Conservation (phyloP, 2,329 filamentous ascomycete genomes). For the Ambrosiella beaveri region DNA sequence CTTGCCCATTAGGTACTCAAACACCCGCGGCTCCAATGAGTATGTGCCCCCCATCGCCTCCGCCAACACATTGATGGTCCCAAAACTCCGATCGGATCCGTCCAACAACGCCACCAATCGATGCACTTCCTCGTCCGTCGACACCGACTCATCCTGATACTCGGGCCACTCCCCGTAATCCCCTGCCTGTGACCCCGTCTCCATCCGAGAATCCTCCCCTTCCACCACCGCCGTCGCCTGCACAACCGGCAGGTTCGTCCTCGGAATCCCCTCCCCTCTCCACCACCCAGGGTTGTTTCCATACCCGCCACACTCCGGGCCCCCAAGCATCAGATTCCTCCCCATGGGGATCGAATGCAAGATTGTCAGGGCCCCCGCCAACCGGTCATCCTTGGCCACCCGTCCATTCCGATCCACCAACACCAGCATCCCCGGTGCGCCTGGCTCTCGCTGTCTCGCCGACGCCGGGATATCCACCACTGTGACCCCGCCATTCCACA, state of each 20-base stretch:
- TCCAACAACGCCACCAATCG: constrained; percentile 48
- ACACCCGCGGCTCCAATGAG: constrained; percentile 21
- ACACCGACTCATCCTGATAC: constrained; percentile 3
- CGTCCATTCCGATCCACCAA: constrained; percentile 13
- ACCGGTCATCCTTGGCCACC: constrained; percentile 22
- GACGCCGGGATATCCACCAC: constrained; percentile 13
- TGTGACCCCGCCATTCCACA: not conserved
- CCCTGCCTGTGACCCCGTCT: not conserved
- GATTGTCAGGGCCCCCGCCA: constrained; percentile 40
- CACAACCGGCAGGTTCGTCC: not conserved
- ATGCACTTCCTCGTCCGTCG: constrained; percentile 38
- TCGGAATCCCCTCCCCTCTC: constrained; percentile 26
- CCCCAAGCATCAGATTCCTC: constrained; percentile 36
- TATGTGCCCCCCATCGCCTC: constrained; percentile 18
- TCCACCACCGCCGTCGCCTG: not conserved
- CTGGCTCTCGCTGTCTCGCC: constrained; percentile 15
- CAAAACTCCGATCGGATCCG: constrained; percentile 40
- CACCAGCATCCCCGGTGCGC: constrained; percentile 35
- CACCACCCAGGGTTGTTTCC: constrained; percentile 44
- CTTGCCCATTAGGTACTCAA: constrained; percentile 23
- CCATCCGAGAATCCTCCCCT: not conserved
- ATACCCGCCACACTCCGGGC: constrained; percentile 26
- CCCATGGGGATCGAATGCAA: constrained; percentile 41
- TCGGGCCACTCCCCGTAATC: constrained; percentile 12
- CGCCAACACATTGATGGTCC: constrained; percentile 31